Conservation (phyloP, 345 rosid genomes). For the Sapria himalayana region DNA sequence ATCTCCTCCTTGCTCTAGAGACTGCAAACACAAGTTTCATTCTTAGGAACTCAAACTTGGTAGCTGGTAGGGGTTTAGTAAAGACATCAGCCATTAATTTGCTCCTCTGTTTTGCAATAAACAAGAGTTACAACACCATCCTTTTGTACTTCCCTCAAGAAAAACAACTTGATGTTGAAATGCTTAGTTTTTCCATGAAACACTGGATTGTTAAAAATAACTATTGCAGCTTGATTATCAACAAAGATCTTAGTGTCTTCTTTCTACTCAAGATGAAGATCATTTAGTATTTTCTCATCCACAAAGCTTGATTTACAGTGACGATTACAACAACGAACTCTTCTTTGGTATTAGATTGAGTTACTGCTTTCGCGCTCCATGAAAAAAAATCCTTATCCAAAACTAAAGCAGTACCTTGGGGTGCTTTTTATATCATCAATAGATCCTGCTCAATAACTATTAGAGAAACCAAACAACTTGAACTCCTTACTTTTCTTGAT, state of each 20-base stretch:
- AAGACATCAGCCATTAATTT: no score
- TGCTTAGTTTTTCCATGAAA: slow-evolving; percentile 8
- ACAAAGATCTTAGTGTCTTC: not conserved
- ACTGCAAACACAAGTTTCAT: no score
- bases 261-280: not conserved
- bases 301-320: not conserved
- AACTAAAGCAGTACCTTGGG: not conserved
- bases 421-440: not conserved
- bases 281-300: slow-evolving; percentile 2
- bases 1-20: no score
- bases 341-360: slow-evolving; percentile 1
- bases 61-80: no score
- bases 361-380: not conserved
- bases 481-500: not conserved
- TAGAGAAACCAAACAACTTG: not conserved
- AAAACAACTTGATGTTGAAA: not conserved
- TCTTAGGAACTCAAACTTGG: no score
- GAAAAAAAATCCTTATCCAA: not conserved
- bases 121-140: not conserved
- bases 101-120: slow-evolving; percentile 1
- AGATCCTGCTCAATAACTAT: slow-evolving; percentile 2
- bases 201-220: slow-evolving; percentile 1
- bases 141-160: not conserved
- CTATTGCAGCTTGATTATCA: slow-evolving; percentile 5
- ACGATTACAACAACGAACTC: not conserved